Base-by-base conservation (phyloP, 805 yeast genomes). In the Metschnikowia proteae region DNA sequence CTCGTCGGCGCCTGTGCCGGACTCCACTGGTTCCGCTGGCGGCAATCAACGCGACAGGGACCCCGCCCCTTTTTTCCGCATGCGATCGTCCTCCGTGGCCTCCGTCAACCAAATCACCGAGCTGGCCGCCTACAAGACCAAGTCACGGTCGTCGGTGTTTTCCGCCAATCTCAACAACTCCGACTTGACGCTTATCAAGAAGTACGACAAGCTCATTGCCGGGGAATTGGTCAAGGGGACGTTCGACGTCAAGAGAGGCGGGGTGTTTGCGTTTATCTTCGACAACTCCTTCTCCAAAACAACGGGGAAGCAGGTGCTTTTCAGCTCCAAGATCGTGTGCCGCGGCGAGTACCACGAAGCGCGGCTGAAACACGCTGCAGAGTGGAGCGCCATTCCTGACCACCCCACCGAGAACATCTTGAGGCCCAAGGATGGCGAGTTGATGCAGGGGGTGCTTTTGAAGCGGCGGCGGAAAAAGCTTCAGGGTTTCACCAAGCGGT, bases 241-340 rank as follows among this genome's bases (percentile, higher is more conserved):
- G 27, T 73, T 84, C 50, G 73, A 74, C n/a, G 84, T 84, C 2
- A 66, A 65, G 2, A 71, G 75, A 25, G 86, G 84, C 6, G 92
- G 92, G 1, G 78, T 84, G 59, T 86, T 79, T 66, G 97, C 97
- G 0, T 87, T 92, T 63, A 84, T 94, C 26, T 86, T 92, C 61
- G 98, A 92, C 67, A 92, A 92, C 68, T 86, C 96, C 0, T 88
- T 90, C 58, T 85, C 96, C 30, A 89, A 87, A 60, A 88, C 85
- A 30, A 84, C 83, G 23, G 83, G 89, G 41, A 94, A 92, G 65
- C 88, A 86, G 51, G 82, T 92, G 1, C 72, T 83, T 48, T 90
- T 90, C 65, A 78, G 83, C 47, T 54, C 65, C 9, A 64, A 64
- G 42, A 57, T 66, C 28, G 43, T 50, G 6, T 31, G 37, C 9